Conservation (phyloP, 208 protist genomes). For the Trypanosomatidae sp. region DNA sequence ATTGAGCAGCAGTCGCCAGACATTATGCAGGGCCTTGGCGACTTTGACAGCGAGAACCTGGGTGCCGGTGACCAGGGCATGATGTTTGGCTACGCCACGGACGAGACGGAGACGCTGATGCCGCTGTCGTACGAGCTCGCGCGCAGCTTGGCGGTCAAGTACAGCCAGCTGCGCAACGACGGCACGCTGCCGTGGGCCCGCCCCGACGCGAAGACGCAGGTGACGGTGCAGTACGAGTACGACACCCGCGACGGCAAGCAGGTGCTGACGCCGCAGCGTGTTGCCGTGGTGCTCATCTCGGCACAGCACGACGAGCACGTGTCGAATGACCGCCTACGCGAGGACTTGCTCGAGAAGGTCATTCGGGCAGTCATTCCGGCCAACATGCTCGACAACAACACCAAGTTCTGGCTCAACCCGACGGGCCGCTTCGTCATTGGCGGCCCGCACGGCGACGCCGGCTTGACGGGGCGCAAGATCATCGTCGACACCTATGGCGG, state of each 20-base stretch:
- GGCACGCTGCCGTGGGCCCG: slow-evolving; percentile 91
- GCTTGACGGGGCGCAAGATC: slow-evolving; percentile 99
- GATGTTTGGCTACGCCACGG: slow-evolving; percentile 99
- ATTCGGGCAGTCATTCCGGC: slow-evolving; percentile 92
- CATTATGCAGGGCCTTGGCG: slow-evolving; percentile 97
- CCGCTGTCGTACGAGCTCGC: slow-evolving; percentile 96
- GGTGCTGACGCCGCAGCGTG: slow-evolving; percentile 85
- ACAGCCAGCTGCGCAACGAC: slow-evolving; percentile 94
- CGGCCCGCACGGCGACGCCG: slow-evolving; percentile 98
- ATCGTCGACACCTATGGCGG: slow-evolving; percentile 99
- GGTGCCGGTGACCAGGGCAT: slow-evolving; percentile 99
- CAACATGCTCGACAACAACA: slow-evolving; percentile 91
- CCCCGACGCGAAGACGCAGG: slow-evolving; percentile 99
- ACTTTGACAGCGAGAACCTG: slow-evolving; percentile 90
- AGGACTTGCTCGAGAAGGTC: slow-evolving; percentile 92
- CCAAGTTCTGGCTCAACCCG: slow-evolving; percentile 98
- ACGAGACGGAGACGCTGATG: slow-evolving; percentile 98
- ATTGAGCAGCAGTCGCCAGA: slow-evolving; percentile 99
- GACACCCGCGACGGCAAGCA: slow-evolving; percentile 69
- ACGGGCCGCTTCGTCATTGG: slow-evolving; percentile 99
- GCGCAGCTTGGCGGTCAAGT: slow-evolving; percentile 85
- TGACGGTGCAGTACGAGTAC: slow-evolving; percentile 98
- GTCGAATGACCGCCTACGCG: slow-evolving; percentile 89
- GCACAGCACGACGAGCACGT: slow-evolving; percentile 96
- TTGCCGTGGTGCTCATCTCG: slow-evolving; percentile 98